phyloP scores from a whole-genome alignment of 2,329 filamentous ascomycete species.

The Aspergillus japonicus region DNA sequence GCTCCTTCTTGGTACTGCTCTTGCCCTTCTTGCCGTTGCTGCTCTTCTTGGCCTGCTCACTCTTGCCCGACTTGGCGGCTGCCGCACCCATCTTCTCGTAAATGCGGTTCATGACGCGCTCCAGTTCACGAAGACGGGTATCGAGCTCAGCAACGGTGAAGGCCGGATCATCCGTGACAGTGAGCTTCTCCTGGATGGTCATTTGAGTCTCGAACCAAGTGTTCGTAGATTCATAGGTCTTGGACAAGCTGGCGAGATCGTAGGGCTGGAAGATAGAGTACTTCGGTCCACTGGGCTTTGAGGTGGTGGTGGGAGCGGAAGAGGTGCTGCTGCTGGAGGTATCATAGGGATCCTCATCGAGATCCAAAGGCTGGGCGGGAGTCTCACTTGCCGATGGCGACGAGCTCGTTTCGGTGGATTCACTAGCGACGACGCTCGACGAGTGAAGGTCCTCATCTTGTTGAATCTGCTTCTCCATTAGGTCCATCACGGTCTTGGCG shows the following conservation, averaged over 20 bases:
- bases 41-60: conserved; percentile 24
- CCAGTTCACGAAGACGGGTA: conserved; percentile 67
- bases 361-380: conserved; percentile 58
- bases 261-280: conserved; percentile 69
- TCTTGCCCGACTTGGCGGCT: conserved; percentile 22
- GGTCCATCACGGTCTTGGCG: conserved; percentile 67
- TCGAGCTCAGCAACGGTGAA: conserved; percentile 71
- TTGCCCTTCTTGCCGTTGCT: conserved; percentile 28
- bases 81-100: conserved; percentile 49
- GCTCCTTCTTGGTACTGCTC: conserved; percentile 25
- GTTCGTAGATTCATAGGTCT: conserved; percentile 60
- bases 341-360: conserved; percentile 67
- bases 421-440: conserved; percentile 52
- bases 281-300: conserved; percentile 49
- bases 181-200: conserved; percentile 68
- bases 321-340: conserved; percentile 40
- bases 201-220: conserved; percentile 75
- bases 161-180: conserved; percentile 69
- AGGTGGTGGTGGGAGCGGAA: conserved; percentile 31
- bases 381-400: conserved; percentile 43
- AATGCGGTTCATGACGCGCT: conserved; percentile 46
- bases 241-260: conserved; percentile 67
- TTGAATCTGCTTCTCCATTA: conserved; percentile 71
- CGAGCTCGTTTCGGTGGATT: conserved; percentile 46
- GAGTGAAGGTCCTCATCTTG: conserved; percentile 63